Evolutionary conservation across 2,329 filamentous ascomycete genomes (phyloP), one percentile per base, ranked within the genome.

Genomic region (Alternaria sp.): DNA sequence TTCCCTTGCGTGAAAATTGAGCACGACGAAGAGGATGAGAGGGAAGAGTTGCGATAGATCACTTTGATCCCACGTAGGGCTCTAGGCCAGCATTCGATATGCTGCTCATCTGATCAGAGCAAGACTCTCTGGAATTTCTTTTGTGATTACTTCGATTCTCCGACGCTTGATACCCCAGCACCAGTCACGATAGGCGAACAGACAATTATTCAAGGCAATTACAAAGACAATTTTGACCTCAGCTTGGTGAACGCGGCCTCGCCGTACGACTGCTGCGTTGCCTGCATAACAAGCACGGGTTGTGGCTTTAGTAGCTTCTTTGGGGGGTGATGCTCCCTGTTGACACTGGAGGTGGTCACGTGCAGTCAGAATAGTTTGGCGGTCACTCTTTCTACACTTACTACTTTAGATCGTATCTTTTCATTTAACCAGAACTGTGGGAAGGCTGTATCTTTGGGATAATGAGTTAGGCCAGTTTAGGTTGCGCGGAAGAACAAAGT

Each of bases 1-100:
- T 69, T 68, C 49, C 61, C 57, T 11, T 69, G 67, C 45, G 61
- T 17, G 12, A 54, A 44, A 36, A 65, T 62, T 23, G 57, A 40
- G 10, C 56, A 61, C 13, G 61, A 64, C 25, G 59, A 55, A 8
- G 47, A 57, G 7, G 40, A 44, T 5, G 50, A 59, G 54, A 66
- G 43, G 43, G 57, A 46, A n/a, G 64, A 66, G 28, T 15, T 66
- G n/a, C 54, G 61, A 19, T 61, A 57, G 45, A 55, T 46, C 19
- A 40, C 28, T 15, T 2, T 13, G 30, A 13, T 7, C 5, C n/a
- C 10, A 40, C 36, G 36, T 17, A 40, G 2, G 36, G 36, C n/a
- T 40, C n/a, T 40, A 9, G n/a, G 5, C 5, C 36, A 23, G 17
- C 28, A 15, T 32, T 19, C 17, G n/a, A 21, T 19, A 51, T 10